Base-by-base conservation (phyloP, 2,329 filamentous ascomycete genomes). In the Fusarium hostae region DNA sequence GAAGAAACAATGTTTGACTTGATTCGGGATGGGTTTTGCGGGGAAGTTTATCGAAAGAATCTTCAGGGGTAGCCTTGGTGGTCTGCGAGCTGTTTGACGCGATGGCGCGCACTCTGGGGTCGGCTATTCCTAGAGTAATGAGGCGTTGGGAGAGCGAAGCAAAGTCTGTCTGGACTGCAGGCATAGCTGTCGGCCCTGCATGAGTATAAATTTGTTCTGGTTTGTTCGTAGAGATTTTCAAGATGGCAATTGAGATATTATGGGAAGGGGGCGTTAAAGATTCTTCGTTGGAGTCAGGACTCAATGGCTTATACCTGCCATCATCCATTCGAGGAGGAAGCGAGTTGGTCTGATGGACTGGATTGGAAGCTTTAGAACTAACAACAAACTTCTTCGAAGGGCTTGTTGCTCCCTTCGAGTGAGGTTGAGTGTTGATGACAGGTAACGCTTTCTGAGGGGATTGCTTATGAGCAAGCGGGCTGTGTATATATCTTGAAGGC, bases 211-310 rank as follows among this genome's bases (percentile, higher is more conserved):
- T 35, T 18, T 35, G 15, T 35, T 5, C 34, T 35, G 34, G 34
- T 35, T 35, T 35, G 6, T 35, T 18, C 34, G 54, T 30, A 3
- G 66, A 66, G 30, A 16, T 35, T 28, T 68, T 44, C 18, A 52
- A 30, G 34, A 68, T 37, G 18, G 58, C 60, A 9, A 70, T 54
- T 20, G 74, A 70, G 11, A 30, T 67, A 28, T 72, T 76, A 45
- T 72, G 73, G 16, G 78, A 78, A 26, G 75, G 79, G 74, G 59
- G 76, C 63, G 73, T 85, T 43, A 85, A 72, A 43, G 84, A 85
- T 43, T 89, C 87, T 43, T 89, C 87, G 45, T 89, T 87, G 0
- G 88, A 89, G 71, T 90, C 88, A 56, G 85, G 82, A 45, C 89
- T 85, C 9, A 87, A 77, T 35, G 81, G 79, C 37, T 82, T 79